These are phyloP conservation scores for Picea sitchensis DNA, from an alignment of 75 land plant genomes.

Conservation along the genomic window DNA sequence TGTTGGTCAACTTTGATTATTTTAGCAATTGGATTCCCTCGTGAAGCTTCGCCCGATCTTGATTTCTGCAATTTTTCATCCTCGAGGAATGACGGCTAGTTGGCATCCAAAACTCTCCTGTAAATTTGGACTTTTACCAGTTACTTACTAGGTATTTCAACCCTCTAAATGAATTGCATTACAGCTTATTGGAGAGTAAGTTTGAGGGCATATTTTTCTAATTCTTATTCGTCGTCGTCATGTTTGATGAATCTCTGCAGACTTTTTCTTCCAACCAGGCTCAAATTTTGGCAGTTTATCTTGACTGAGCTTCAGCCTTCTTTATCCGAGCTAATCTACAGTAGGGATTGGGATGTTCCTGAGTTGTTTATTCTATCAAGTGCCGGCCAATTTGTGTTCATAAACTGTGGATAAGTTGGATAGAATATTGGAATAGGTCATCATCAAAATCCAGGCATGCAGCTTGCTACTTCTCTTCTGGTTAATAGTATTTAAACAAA, in stretches of 20 bases:
- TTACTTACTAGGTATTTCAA: background rate
- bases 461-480: background rate
- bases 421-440: background rate
- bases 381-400: background rate
- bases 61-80: background rate
- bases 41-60: constrained; percentile 3
- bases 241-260: too few relatives aligned
- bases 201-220: too few relatives aligned
- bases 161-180: background rate
- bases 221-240: too few relatives aligned
- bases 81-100: background rate
- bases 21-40: constrained; percentile 11
- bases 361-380: background rate
- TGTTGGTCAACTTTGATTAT: constrained; percentile 11
- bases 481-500: background rate
- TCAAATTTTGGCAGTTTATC: background rate
- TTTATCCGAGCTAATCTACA: background rate
- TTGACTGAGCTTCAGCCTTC: background rate
- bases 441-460: constrained; percentile 7
- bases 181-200: too few relatives aligned
- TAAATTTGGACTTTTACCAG: too few relatives aligned
- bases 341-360: background rate
- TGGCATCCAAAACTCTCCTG: background rate
- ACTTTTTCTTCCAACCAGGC: background rate
- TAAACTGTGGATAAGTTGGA: too few relatives aligned